Conservation (phyloP, 768 basidiomycete species). For the Calocybe gangraenosa region DNA sequence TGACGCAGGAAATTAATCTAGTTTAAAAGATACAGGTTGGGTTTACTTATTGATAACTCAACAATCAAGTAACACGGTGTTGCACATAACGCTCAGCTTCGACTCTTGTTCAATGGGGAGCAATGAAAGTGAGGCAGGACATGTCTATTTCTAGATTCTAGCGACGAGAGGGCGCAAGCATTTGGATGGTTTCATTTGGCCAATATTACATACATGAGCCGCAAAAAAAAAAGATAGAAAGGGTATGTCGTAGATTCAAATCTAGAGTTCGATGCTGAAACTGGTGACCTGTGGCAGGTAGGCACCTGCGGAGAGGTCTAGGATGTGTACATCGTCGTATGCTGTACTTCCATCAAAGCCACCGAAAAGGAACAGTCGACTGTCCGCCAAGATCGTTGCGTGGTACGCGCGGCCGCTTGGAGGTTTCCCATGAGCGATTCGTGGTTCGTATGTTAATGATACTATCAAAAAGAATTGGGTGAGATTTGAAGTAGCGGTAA, state of each 20-base stretch:
- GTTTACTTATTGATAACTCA: no score
- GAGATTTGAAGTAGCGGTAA: constrained; percentile 1
- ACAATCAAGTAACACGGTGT: no score
- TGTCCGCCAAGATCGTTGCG: constrained; percentile 75
- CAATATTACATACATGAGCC: no score
- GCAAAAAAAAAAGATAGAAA: neutral
- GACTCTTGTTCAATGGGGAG: no score
- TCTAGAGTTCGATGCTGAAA: constrained; percentile 49
- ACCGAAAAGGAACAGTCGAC: constrained; percentile 81
- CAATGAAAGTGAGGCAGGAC: no score
- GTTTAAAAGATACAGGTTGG: no score
- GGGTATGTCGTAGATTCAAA: neutral
- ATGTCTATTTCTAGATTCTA: no score
- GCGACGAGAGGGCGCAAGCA: no score
- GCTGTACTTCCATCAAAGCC: constrained; percentile 83
- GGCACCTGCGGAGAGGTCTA: constrained; percentile 84
- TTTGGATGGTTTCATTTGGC: no score
- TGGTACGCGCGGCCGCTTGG: constrained; percentile 85
- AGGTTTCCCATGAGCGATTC: constrained; percentile 60
- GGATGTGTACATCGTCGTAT: constrained; percentile 79
- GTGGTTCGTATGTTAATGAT: constrained; percentile 78
- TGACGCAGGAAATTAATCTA: no score
- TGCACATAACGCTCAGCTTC: no score
- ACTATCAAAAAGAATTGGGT: constrained; percentile 39
- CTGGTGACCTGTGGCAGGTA: constrained; percentile 89